Percentiles rank a stretch among this genome's conserved stretches.
Conservation (phyloP, 495 filamentous ascomycete genomes). For the Amphirosellinia nigrospora region DNA sequence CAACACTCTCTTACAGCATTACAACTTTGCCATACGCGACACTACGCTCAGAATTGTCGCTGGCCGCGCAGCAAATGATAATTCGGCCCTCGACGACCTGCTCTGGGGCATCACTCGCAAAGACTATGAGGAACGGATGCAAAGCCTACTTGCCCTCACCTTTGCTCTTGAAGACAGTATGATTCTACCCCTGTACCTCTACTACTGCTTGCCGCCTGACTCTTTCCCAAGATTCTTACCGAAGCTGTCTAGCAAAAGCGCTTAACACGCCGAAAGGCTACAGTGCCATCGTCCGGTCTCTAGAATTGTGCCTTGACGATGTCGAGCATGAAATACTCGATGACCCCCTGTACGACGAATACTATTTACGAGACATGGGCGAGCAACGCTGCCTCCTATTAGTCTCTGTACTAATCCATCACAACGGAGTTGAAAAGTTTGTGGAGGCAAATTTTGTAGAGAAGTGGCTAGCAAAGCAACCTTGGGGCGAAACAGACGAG, state of each 20-base stretch:
- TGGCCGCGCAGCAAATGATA: constrained; percentile 58
- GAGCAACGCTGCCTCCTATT: constrained; percentile 59
- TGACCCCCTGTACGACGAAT: constrained; percentile 57
- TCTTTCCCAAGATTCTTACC: constrained; percentile 27
- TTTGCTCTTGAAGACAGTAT: constrained; percentile 48
- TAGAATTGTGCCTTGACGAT: constrained; percentile 56
- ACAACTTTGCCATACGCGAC: constrained; percentile 60
- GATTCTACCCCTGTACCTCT: background rate
- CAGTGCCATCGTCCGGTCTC: constrained; percentile 56
- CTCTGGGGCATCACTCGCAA: constrained; percentile 57
- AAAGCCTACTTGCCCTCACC: constrained; percentile 53
- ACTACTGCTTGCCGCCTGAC: constrained; percentile 25
- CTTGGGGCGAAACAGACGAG: constrained; percentile 55
- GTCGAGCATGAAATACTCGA: constrained; percentile 55
- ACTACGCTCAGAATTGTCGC: constrained; percentile 58
- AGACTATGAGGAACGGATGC: constrained; percentile 58
- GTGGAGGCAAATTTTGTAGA: constrained; percentile 59
- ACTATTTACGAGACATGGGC: constrained; percentile 55
- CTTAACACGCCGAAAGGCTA: constrained; percentile 54
- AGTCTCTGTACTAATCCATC: constrained; percentile 49
- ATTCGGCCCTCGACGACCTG: constrained; percentile 46
- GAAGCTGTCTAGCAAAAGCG: constrained; percentile 30
- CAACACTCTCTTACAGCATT: constrained; percentile 57
- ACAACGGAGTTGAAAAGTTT: constrained; percentile 48
- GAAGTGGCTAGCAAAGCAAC: constrained; percentile 62